Evolutionary conservation across 192 early-diverging fungal species (phyloP).

Genomic region (Spizellomyces sp.): DNA sequence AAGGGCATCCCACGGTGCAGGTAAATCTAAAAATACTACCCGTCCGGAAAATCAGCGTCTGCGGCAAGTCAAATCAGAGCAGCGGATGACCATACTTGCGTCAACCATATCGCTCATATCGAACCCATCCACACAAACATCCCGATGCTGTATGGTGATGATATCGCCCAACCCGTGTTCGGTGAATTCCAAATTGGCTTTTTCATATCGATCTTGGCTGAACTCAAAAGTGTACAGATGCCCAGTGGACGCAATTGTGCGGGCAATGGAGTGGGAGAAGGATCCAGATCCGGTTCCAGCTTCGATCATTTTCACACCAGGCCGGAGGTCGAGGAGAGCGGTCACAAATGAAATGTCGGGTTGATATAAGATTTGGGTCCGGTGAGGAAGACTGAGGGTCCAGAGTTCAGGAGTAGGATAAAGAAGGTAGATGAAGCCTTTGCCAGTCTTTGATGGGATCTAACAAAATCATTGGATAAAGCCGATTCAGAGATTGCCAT

Average conservation of each 20-base stretch:
- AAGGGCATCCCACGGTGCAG: constrained; percentile 95
- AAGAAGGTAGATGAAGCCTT: constrained; percentile 82
- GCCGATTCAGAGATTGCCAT: not conserved
- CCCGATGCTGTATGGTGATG: constrained; percentile 75
- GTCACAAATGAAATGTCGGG: constrained; percentile 94
- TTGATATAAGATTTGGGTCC: constrained; percentile 95
- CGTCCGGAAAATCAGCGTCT: not conserved
- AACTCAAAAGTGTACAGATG: constrained; percentile 95
- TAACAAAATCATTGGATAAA: constrained; percentile 33
- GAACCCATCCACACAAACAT: constrained; percentile 91
- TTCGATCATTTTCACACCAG: constrained; percentile 85
- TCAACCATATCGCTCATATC: constrained; percentile 69
- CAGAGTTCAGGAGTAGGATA: constrained; percentile 95
- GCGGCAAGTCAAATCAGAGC: not conserved
- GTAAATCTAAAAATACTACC: constrained; percentile 90
- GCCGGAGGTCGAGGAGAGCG: constrained; percentile 77
- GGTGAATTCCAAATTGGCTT: constrained; percentile 75
- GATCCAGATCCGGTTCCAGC: constrained; percentile 95
- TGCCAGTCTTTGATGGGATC: constrained; percentile 60
- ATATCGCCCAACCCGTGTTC: constrained; percentile 72
- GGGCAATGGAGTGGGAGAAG: constrained; percentile 92
- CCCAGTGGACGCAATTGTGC: constrained; percentile 84
- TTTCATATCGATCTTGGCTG: constrained; percentile 72
- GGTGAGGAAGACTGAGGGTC: constrained; percentile 89
- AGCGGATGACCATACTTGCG: constrained; percentile 55